Percentiles rank a stretch among this genome's conserved stretches.
phyloP scores from a whole-genome alignment of 2,329 filamentous ascomycete genomes.

The Sporothrix brasiliensis region DNA sequence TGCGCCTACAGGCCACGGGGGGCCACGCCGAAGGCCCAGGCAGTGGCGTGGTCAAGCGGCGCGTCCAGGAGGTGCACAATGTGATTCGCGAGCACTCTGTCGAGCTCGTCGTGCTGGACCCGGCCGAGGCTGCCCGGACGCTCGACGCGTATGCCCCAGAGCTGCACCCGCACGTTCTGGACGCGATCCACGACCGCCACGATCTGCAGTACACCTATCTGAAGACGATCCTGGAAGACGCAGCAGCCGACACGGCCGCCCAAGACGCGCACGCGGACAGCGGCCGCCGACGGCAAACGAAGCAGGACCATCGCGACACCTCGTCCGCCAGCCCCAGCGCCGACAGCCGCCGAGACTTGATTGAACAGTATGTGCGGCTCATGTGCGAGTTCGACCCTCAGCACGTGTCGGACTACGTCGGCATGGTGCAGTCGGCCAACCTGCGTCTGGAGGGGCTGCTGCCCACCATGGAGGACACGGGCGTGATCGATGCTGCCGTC shows the following conservation, averaged over 20 bases:
- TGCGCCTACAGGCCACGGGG: conserved; percentile 50
- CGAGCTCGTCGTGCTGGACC: conserved; percentile 68
- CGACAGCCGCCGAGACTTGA: conserved; percentile 56
- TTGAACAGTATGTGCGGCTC: conserved; percentile 84
- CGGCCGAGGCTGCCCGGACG: conserved; percentile 65
- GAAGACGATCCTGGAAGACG: conserved; percentile 70
- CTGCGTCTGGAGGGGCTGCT: conserved; percentile 78
- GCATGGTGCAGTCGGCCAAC: conserved; percentile 71
- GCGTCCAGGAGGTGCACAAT: conserved; percentile 69
- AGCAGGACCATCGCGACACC: conserved; percentile 5
- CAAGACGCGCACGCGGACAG: neutral
- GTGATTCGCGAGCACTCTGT: conserved; percentile 67
- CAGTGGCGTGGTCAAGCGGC: conserved; percentile 61
- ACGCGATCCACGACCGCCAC: conserved; percentile 61
- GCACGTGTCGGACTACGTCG: conserved; percentile 85
- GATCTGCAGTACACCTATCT: conserved; percentile 77
- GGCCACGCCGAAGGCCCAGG: neutral
- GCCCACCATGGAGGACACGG: conserved; percentile 84
- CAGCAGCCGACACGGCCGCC: neutral
- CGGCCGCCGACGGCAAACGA: neutral
- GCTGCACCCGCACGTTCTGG: conserved; percentile 67
- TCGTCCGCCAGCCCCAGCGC: neutral
- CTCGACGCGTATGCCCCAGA: conserved; percentile 64
- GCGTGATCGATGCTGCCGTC: conserved; percentile 89
- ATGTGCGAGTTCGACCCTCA: conserved; percentile 84